Evolutionary conservation across 129 eudicot species (phyloP), one percentile per base, ranked within the genome.

Genomic region (Tanacetum coccineum): DNA sequence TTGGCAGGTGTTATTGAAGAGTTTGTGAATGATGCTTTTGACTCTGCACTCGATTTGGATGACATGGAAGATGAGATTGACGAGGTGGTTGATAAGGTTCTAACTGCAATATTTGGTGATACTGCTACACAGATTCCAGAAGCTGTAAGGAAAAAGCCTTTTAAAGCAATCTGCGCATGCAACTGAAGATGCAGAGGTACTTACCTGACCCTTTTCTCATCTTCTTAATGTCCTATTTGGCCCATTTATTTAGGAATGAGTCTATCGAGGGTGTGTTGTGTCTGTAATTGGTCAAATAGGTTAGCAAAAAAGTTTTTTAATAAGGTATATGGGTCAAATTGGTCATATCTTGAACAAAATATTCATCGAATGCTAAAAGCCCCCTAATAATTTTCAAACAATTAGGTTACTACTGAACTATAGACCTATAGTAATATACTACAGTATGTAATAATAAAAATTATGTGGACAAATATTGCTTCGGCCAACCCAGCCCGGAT

Each of bases 11-110:
- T 93, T 1, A 85, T 88, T 32, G 96, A 93, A 84, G 98, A 93
- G 73, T 78, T 88, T 61, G 86, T 93, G 70, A 88, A 86, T 52
- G 98, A 88, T 60, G 75, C 96, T 4, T 70, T 93, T 59, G 98
- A 93, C 71, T 68, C 73, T 6, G 96, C 96, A 39, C 56, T 93
- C 20, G 98, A 93, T 73, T 85, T 96, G 51, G 96, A 93, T 15
- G 98, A 92, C 79, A 76, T 88, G 2, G 98, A 92, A 84, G 98
- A 93, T 51, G 98, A 93, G 80, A 88, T 85, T 52, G 98, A 93
- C 36, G 98, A 93, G 79, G 98, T 88, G 71, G 91, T 93, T n/a
- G 96, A 93, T 51, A 88, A 86, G 87, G 96, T 88, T 62, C 75
- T 93, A 64, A 84, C 96, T 1, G 98, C 88, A 15, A 77, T 93